Conservation (phyloP, 2,329 filamentous ascomycete genomes). For the Mycosphaerelloides madeirae region DNA sequence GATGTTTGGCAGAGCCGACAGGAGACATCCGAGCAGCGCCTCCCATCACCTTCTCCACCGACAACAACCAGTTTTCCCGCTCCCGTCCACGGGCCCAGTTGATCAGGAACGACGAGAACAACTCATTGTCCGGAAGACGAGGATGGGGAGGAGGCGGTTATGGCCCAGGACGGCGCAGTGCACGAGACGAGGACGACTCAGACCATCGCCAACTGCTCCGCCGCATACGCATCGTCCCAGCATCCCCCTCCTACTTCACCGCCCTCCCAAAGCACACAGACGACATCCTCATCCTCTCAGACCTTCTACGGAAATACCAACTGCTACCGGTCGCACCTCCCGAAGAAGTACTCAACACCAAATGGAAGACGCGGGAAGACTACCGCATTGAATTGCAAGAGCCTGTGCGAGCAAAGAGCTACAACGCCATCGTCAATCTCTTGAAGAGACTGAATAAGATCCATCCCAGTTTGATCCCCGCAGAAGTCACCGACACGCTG, state of each 20-base stretch:
- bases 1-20: slow-evolving; percentile 27
- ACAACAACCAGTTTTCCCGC: slow-evolving; percentile 24
- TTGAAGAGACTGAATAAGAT: slow-evolving; percentile 81
- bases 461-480: slow-evolving; percentile 69
- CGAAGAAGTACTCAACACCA: slow-evolving; percentile 64
- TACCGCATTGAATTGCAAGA: slow-evolving; percentile 70
- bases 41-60: slow-evolving; percentile 25
- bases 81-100: slow-evolving; percentile 14
- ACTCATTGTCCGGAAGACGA: background rate
- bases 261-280: slow-evolving; percentile 82
- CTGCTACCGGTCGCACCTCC: slow-evolving; percentile 65
- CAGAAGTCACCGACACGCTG: slow-evolving; percentile 62
- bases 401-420: slow-evolving; percentile 69
- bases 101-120: slow-evolving; percentile 8
- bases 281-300: slow-evolving; percentile 67
- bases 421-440: slow-evolving; percentile 68
- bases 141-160: slow-evolving; percentile 3
- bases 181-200: slow-evolving; percentile 11
- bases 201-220: slow-evolving; percentile 24
- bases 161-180: slow-evolving; percentile 2
- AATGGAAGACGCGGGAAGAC: slow-evolving; percentile 75
- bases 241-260: slow-evolving; percentile 92
- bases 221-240: slow-evolving; percentile 67
- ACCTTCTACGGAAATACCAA: slow-evolving; percentile 66
- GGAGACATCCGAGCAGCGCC: slow-evolving; percentile 27